phyloP scores from a whole-genome alignment of 192 early-diverging fungal genomes.

The Entophlyctis helioformis region DNA sequence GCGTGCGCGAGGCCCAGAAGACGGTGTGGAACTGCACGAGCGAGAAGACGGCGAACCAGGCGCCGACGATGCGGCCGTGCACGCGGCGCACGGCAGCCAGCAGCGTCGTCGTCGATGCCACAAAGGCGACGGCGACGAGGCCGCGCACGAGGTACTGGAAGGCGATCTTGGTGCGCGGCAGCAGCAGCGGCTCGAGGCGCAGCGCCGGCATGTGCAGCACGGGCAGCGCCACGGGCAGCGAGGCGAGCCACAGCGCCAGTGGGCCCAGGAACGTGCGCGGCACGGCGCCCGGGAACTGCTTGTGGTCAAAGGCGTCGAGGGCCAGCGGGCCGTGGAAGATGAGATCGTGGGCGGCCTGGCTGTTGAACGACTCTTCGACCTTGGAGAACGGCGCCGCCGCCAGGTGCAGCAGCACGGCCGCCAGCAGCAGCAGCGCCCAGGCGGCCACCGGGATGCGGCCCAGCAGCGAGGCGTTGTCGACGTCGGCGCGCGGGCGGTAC shows the following conservation, averaged over 20 bases:
- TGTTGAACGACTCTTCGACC: constrained; percentile 94
- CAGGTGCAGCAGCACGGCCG: constrained; percentile 1
- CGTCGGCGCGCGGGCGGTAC: no score
- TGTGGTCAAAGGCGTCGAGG: constrained; percentile 59
- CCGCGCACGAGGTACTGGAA: background rate
- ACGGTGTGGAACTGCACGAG: constrained; percentile 74
- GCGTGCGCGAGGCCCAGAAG: constrained; percentile 78
- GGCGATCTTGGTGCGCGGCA: background rate
- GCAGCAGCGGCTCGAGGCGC: no score
- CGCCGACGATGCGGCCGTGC: constrained; percentile 45
- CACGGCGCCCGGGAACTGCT: constrained; percentile 89
- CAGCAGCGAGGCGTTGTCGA: no score
- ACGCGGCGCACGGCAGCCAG: constrained; percentile 39
- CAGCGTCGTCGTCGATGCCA: no score
- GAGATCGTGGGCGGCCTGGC: constrained; percentile 89
- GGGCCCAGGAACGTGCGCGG: constrained; percentile 89
- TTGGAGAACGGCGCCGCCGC: constrained; percentile 65
- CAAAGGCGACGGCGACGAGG: constrained; percentile 22
- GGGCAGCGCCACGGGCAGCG: background rate
- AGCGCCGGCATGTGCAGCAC: no score
- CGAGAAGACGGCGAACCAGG: constrained; percentile 37
- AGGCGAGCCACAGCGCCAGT: constrained; percentile 31
- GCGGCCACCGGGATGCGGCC: no score
- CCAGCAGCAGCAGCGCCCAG: background rate
- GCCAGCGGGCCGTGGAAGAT: constrained; percentile 28